phyloP scores from a whole-genome alignment of 169 alveolate genomes.

The Plasmodium knowlesi region DNA sequence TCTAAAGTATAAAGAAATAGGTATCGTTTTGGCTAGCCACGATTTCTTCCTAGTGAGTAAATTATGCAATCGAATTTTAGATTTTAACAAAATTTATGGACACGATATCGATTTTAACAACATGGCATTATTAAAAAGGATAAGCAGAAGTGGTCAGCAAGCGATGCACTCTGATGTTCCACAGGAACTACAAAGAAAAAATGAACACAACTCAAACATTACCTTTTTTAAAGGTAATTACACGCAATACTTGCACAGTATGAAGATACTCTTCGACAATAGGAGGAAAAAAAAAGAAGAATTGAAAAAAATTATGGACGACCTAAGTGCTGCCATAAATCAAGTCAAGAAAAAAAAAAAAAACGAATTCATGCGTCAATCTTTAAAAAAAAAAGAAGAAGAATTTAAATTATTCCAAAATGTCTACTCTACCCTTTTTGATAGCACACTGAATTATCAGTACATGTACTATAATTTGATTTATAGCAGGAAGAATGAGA shows the following conservation, averaged over 20 bases:
- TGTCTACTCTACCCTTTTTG: constrained; percentile 28
- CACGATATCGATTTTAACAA: constrained; percentile 48
- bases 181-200: not conserved
- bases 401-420: constrained; percentile 50
- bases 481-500: constrained; percentile 21
- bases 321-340: constrained; percentile 34
- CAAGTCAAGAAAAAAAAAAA: constrained; percentile 54
- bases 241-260: constrained; percentile 40
- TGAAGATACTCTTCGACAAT: constrained; percentile 53
- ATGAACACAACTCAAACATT: constrained; percentile 1
- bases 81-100: constrained; percentile 47
- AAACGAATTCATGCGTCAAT: constrained; percentile 55
- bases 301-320: constrained; percentile 57
- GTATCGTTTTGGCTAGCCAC: constrained; percentile 66
- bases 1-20: constrained; percentile 47
- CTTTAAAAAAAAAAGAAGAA: constrained; percentile 64
- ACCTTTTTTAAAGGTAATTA: constrained; percentile 56
- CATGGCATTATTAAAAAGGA: constrained; percentile 33
- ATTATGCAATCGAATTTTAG: constrained; percentile 59
- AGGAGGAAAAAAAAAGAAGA: constrained; percentile 71
- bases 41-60: constrained; percentile 68
- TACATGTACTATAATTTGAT: constrained; percentile 61
- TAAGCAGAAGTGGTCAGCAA: not conserved
- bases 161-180: not conserved
- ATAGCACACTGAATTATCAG: constrained; percentile 27